These are phyloP conservation scores for Parasarocladium wereldwijsianum DNA, from an alignment of 2,329 filamentous ascomycete genomes.

Conservation along the genomic window DNA sequence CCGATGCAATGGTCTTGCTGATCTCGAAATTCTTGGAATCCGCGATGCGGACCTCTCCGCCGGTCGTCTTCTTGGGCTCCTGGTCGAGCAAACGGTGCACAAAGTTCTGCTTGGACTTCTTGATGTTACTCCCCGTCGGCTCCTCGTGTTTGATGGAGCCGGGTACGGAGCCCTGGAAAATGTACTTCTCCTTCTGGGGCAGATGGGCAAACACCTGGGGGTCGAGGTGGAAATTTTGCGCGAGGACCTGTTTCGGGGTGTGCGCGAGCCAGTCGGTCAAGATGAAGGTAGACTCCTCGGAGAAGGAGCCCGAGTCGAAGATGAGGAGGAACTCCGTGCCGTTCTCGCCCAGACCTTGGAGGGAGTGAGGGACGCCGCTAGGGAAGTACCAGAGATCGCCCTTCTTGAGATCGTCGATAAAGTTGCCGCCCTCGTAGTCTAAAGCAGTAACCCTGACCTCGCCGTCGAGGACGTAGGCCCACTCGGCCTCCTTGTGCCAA, in stretches of 20 bases:
- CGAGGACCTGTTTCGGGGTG: conserved; percentile 55
- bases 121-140: conserved; percentile 44
- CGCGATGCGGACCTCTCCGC: conserved; percentile 58
- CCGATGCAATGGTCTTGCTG: conserved; percentile 58
- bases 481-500: conserved; percentile 71
- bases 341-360: conserved; percentile 55
- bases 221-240: conserved; percentile 61
- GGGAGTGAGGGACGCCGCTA: conserved; percentile 59
- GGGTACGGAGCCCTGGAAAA: conserved; percentile 56
- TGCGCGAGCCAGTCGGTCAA: conserved; percentile 62
- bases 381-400: conserved; percentile 77
- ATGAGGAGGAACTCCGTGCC: conserved; percentile 36
- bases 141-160: conserved; percentile 50
- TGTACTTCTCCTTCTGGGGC: conserved; percentile 56
- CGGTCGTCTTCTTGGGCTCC: conserved; percentile 47
- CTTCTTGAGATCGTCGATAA: conserved; percentile 61
- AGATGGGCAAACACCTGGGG: conserved; percentile 57
- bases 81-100: conserved; percentile 60
- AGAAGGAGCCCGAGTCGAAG: conserved; percentile 35
- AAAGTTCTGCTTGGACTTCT: conserved; percentile 54
- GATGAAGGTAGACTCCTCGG: conserved; percentile 54
- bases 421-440: conserved; percentile 61
- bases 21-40: conserved; percentile 66
- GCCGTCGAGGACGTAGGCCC: conserved; percentile 61
- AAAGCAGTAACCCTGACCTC: conserved; percentile 57